Conservation (phyloP, 768 basidiomycete genomes). For the Boletus rubroflammeus region DNA sequence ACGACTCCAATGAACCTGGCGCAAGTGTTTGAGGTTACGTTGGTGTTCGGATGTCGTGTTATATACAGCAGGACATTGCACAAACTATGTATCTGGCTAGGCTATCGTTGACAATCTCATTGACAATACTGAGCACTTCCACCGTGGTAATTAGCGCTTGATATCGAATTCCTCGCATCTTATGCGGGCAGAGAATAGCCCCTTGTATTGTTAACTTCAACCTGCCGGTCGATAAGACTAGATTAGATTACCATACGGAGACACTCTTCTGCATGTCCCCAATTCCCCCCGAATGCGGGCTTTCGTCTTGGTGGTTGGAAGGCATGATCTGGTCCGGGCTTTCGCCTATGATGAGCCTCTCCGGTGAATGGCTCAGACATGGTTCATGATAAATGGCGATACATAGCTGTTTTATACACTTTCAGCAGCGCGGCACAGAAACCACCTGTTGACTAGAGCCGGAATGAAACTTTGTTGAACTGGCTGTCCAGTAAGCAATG, state of each 20-base stretch:
- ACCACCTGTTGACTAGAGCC: neutral
- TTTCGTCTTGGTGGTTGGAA: neutral
- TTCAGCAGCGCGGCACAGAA: too few relatives aligned
- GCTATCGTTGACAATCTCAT: neutral
- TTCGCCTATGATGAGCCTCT: neutral
- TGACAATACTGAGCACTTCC: neutral
- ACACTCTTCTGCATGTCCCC: too few relatives aligned
- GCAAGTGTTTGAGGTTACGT: neutral
- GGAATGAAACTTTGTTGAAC: neutral
- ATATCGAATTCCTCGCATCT: neutral
- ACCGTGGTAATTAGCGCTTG: neutral
- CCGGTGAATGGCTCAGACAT: neutral
- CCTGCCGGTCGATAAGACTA: neutral
- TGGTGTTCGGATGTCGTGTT: neutral
- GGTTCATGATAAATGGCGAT: neutral
- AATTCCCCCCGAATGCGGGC: neutral
- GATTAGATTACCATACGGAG: neutral
- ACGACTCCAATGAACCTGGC: neutral
- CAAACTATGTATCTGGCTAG: neutral
- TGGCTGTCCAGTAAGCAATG: neutral
- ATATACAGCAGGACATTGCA: neutral
- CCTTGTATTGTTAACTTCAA: neutral
- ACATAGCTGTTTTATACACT: neutral
- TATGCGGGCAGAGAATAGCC: neutral
- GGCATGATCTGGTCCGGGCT: neutral